A percentile compares a stretch with the other conserved stretches of the same genome.
Conservation (phyloP, 2,329 filamentous ascomycete species). For the Hymenotorrendiella dingleyae region DNA sequence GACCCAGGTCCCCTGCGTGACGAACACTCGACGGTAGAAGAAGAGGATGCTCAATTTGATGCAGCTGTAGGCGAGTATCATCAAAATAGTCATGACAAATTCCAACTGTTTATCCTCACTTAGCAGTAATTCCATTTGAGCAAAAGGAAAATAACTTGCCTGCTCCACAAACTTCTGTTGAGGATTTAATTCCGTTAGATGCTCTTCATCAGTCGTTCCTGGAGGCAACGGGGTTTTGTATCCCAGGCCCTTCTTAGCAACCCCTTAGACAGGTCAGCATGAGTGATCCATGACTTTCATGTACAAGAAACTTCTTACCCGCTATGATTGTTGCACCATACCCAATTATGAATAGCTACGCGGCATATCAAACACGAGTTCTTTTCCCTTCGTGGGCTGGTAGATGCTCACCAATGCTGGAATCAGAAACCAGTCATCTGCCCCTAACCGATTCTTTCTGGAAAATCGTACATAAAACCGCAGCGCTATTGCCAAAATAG, state of each 20-base stretch:
- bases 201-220: background rate
- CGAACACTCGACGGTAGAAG: conserved; percentile 5
- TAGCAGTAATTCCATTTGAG: background rate
- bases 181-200: background rate
- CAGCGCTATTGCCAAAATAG: background rate
- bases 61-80: conserved; percentile 6
- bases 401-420: conserved; percentile 3
- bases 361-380: background rate
- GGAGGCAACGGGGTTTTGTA: background rate
- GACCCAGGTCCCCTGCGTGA: background rate
- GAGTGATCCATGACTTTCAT: background rate
- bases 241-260: background rate
- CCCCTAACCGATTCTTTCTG: conserved; percentile 3
- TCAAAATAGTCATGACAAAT: background rate
- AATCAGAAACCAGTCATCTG: conserved; percentile 4
- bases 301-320: background rate
- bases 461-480: conserved; percentile 4
- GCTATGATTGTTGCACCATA: conserved; percentile 1
- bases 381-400: background rate
- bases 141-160: background rate
- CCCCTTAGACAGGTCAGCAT: background rate
- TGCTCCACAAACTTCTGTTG: background rate
- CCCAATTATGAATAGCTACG: conserved; percentile 1
- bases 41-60: conserved; percentile 10
- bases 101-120: background rate